Evolutionary conservation across 768 basidiomycete genomes (phyloP), one percentile per base, ranked within the genome.

Genomic region (Kwoniella dendrophila): DNA sequence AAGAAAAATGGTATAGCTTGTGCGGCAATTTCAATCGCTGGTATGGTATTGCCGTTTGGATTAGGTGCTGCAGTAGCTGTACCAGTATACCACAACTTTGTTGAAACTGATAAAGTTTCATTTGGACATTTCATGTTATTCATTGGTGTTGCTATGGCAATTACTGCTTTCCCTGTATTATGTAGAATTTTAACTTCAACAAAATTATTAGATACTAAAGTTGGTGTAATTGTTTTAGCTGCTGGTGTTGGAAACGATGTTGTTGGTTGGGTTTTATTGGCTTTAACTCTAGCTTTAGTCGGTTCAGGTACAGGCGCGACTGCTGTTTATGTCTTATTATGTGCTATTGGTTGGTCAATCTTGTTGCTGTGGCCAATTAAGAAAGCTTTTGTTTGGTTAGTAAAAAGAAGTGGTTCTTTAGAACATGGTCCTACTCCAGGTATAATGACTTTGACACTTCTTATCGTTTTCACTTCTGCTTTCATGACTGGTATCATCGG

Each of bases 401-500:
- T 86, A 0, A 81, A 82, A 53, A 82, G 84, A 38, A 87, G 86
- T 0, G 90, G 90, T 0, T 86, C 87, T 71, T 78, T 91, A 63
- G 89, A 90, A 65, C 83, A 83, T 44, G 88, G 85, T 1, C 92
- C 92, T 0, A 88, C 88, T 0, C 80, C 87, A 3, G 76, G 84
- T 49, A 87, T 90, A 84, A 91, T 93, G 88, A 87, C 88, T 0
- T 62, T 90, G 10, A 89, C 86, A 0, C 74, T 96, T n/a, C 67
- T 91, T 30, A 73, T 92, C 34, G 85, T 91, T 0, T 85, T 92
- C 67, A 76, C 82, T 14, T 87, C 86, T 2, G 89, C 89, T 0
- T 92, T 90, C 80, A 88, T 88, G 80, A 92, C 90, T 6, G 90
- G 91, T 76, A 85, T 90, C 67, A 92, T 93, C 62, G 91, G 78